phyloP scores from a whole-genome alignment of 2,329 filamentous ascomycete species.

The Scedosporium dehoogii region DNA sequence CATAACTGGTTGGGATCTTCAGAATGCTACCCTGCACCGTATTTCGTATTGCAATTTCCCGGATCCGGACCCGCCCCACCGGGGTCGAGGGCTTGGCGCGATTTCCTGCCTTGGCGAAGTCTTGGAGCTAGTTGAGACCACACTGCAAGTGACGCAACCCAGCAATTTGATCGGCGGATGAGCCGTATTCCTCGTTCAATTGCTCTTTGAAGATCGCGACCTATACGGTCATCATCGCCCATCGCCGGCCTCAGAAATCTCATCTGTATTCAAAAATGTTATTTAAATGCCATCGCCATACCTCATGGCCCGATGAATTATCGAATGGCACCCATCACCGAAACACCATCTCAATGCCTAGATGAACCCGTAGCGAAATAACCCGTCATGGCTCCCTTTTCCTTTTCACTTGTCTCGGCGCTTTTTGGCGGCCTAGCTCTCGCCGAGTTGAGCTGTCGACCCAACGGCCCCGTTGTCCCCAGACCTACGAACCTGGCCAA shows the following conservation, averaged over 20 bases:
- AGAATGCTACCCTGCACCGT: neutral
- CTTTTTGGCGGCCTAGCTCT: neutral
- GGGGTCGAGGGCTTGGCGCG: neutral
- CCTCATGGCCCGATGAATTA: neutral
- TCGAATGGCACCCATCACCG: neutral
- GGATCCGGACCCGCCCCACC: neutral
- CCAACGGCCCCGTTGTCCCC: constrained; percentile 16
- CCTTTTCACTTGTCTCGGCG: neutral
- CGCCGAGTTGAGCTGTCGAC: constrained; percentile 11
- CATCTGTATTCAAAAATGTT: neutral
- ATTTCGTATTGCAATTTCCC: neutral
- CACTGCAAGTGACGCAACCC: neutral
- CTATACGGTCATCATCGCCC: neutral
- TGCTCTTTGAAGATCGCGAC: neutral
- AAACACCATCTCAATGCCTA: neutral
- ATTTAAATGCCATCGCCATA: neutral
- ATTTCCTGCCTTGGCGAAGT: neutral
- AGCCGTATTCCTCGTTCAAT: neutral
- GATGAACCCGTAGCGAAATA: neutral
- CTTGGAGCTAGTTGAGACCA: neutral
- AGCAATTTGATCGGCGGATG: neutral
- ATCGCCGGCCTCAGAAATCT: neutral
- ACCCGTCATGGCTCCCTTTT: neutral
- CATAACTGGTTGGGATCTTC: neutral
- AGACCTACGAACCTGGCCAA: constrained; percentile 17